phyloP scores from a whole-genome alignment of 1,139 yeast species.

The Arxiozyma slooffiae region DNA sequence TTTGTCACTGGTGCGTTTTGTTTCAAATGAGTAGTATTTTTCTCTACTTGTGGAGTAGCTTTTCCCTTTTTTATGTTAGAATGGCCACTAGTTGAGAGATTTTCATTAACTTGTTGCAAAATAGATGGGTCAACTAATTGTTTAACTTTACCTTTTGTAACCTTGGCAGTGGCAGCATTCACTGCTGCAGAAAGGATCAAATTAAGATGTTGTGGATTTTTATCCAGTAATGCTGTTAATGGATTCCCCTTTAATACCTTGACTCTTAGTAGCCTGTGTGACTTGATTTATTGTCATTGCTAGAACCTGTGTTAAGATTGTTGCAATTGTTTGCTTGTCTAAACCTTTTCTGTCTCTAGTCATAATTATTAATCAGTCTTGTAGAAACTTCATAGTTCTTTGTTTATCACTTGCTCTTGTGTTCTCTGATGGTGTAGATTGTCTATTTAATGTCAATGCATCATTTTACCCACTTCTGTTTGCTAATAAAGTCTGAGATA shows the following conservation, averaged over 20 bases:
- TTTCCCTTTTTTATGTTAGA: constrained; percentile 8
- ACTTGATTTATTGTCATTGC: constrained; percentile 90
- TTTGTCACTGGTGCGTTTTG: neutral
- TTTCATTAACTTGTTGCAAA: neutral
- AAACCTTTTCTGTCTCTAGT: constrained; percentile 63
- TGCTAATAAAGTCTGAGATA: constrained; percentile 31
- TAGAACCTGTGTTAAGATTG: constrained; percentile 77
- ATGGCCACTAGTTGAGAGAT: constrained; percentile 12
- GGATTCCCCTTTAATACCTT: constrained; percentile 79
- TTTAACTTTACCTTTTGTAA: constrained; percentile 38
- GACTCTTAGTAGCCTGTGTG: constrained; percentile 75
- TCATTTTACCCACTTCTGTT: constrained; percentile 20
- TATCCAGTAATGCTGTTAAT: constrained; percentile 67
- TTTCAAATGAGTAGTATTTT: neutral
- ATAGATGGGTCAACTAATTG: constrained; percentile 30
- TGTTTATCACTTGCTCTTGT: constrained; percentile 22
- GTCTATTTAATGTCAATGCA: neutral
- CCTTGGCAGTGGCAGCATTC: constrained; percentile 65
- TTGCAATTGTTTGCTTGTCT: constrained; percentile 65
- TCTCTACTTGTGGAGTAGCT: neutral
- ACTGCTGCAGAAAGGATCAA: constrained; percentile 75
- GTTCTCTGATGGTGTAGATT: constrained; percentile 9
- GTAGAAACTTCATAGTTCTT: constrained; percentile 44
- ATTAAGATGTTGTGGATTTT: constrained; percentile 80
- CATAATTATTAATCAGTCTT: constrained; percentile 58